Base-by-base conservation (phyloP, 768 basidiomycete species). In the Sporobolomyces roseus region DNA sequence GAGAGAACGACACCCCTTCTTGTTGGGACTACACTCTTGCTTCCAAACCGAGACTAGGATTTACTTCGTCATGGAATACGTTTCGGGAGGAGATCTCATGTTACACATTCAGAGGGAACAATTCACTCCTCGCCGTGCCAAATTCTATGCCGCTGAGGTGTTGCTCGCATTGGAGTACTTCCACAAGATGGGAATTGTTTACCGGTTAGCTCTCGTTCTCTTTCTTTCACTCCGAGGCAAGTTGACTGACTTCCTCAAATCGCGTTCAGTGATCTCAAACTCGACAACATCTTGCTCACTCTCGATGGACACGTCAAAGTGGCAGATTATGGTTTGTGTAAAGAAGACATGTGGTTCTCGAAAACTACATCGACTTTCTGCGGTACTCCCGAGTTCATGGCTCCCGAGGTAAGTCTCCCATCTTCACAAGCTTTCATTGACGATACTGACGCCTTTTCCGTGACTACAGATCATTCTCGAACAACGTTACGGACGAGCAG, bases 11-110 rank as follows among this genome's bases (percentile, higher is more conserved):
- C 96, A 99, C 81, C 96, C 96, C 0, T 99, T 99, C 86, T 81
- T 99, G 48, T 87, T 99, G 71, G 91, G 89, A 17, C 83, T 99
- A 46, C 96, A 98, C 77, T 98, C 94, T 21, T 98, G 96, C 82
- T 99, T 99, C 86, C 96, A 99, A 81, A 98, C 96, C 6, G 96
- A 98, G 80, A 98, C 96, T 6, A 88, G 96, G 27, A 88, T 99
- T 59, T 99, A 99, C 82, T 98, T 99, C 78, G 96, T 98, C 50
- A 98, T 99, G 96, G 96, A 98, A 81, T 99, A 98, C 80, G 89
- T 99, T 70, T 93, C 91, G 76, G 96, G 96, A 67, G 96, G 96
- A 74, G 96, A 99, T 82, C 84, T 99, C 67, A 98, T 99, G 96
- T 83, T 98, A 73, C 96, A 99, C 79, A 98, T 99, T 75, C 96